A percentile compares a stretch with the other conserved stretches of the same genome.
Evolutionary conservation across 805 yeast genomes (phyloP).

Genomic region (Candida ovalis): DNA sequence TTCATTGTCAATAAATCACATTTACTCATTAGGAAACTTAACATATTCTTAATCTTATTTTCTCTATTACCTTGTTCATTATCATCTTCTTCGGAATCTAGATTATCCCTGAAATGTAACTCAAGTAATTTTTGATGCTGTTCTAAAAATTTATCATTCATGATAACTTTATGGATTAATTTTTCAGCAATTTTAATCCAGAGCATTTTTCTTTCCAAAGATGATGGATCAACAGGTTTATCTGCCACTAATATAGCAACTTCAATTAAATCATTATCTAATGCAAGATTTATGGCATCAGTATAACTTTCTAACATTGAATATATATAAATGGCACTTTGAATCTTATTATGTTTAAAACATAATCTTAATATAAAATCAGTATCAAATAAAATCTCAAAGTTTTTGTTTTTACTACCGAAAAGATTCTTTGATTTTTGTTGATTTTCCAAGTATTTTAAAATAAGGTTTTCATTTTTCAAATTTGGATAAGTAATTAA

Average conservation of each 20-base stretch:
- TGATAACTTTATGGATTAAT: slow-evolving; percentile 36
- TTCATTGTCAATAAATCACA: slow-evolving; percentile 60
- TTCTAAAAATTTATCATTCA: slow-evolving; percentile 24
- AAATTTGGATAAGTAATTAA: slow-evolving; percentile 48
- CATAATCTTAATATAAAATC: slow-evolving; percentile 77
- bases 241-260: slow-evolving; percentile 58
- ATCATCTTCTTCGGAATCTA: slow-evolving; percentile 5
- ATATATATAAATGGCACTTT: slow-evolving; percentile 71
- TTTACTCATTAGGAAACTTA: slow-evolving; percentile 37
- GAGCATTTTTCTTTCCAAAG: slow-evolving; percentile 54
- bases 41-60: slow-evolving; percentile 29
- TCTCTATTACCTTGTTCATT: slow-evolving; percentile 29
- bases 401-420: slow-evolving; percentile 10
- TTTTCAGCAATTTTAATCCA: slow-evolving; percentile 67
- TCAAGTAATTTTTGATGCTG: slow-evolving; percentile 18
- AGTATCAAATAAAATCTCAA: slow-evolving; percentile 51
- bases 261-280: slow-evolving; percentile 55
- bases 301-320: slow-evolving; percentile 66
- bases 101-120: slow-evolving; percentile 9
- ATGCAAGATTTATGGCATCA: slow-evolving; percentile 75
- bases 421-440: slow-evolving; percentile 15
- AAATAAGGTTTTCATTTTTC: slow-evolving; percentile 42
- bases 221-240: slow-evolving; percentile 34
- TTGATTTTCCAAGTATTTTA: slow-evolving; percentile 44
- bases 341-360: slow-evolving; percentile 50